Percentiles rank a stretch among this genome's conserved stretches.
Conservation (phyloP, 2,329 filamentous ascomycete species). For the Colletotrichum sp. region DNA sequence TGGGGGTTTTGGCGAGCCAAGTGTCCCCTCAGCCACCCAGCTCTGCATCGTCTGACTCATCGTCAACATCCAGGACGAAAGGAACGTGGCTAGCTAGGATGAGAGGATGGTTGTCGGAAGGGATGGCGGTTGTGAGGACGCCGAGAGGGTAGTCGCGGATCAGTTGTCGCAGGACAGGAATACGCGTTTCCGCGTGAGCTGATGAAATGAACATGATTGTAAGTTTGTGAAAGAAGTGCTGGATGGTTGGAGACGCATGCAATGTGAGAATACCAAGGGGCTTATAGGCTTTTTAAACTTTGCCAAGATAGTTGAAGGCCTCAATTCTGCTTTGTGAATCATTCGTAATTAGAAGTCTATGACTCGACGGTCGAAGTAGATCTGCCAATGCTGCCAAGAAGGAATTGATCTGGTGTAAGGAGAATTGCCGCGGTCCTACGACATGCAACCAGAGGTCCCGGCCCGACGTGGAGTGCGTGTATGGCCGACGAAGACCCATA, state of each 20-base stretch:
- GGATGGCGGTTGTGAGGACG: slow-evolving; percentile 65
- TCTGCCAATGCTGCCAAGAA: not conserved
- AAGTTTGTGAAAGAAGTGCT: fast-evolving
- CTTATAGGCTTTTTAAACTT: not conserved
- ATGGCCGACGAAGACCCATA: not conserved
- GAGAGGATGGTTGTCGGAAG: slow-evolving; percentile 49
- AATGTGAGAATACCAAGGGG: not conserved
- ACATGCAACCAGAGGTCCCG: not conserved
- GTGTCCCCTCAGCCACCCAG: slow-evolving; percentile 61
- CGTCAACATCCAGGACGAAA: slow-evolving; percentile 57
- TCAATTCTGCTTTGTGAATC: not conserved
- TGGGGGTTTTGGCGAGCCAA: slow-evolving; percentile 69
- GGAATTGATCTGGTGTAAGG: fast-evolving
- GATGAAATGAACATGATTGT: slow-evolving; percentile 60
- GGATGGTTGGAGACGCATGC: not conserved
- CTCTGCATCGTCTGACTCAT: slow-evolving; percentile 43
- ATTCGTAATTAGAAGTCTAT: not conserved
- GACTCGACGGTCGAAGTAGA: not conserved
- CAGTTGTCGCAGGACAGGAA: slow-evolving; percentile 56
- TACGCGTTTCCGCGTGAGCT: slow-evolving; percentile 55
- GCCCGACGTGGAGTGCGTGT: not conserved
- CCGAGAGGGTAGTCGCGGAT: slow-evolving; percentile 66
- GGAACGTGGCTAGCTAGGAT: slow-evolving; percentile 67
- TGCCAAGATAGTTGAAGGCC: not conserved
- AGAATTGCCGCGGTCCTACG: fast-evolving